phyloP scores from a whole-genome alignment of 768 basidiomycete genomes.

The Naganishia kalamii region DNA sequence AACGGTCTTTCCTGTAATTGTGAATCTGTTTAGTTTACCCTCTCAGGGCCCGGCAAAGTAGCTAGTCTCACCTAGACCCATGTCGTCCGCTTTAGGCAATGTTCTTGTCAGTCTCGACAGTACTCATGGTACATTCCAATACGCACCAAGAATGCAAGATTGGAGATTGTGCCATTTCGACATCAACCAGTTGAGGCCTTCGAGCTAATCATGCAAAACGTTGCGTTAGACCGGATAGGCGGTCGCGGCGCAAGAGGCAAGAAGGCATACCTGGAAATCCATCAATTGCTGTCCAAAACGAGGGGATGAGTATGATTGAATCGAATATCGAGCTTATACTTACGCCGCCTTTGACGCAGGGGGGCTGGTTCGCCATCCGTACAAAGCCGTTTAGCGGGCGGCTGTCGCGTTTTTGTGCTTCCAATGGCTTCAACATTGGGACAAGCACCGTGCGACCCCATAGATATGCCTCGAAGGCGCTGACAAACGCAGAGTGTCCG shows the following conservation, averaged over 20 bases:
- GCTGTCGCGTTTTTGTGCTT: constrained; percentile 34
- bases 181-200: constrained; percentile 48
- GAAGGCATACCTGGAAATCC: constrained; percentile 76
- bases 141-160: constrained; percentile 36
- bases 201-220: constrained; percentile 28
- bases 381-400: constrained; percentile 47
- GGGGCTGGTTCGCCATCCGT: constrained; percentile 54
- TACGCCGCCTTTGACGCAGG: constrained; percentile 55
- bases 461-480: constrained; percentile 64
- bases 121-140: too few species aligned
- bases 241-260: too few species aligned
- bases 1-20: constrained; percentile 51
- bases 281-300: constrained; percentile 54
- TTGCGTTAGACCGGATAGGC: too few species aligned
- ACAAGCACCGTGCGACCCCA: constrained; percentile 59
- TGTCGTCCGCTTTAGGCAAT: constrained; percentile 69
- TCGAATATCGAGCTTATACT: not conserved
- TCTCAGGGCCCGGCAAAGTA: too few species aligned
- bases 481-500: constrained; percentile 60
- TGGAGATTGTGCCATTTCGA: constrained; percentile 41
- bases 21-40: not conserved
- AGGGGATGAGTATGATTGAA: not conserved
- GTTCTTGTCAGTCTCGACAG: not conserved
- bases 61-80: constrained; percentile 61
- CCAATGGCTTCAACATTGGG: constrained; percentile 49